Conservation (phyloP, 352 stramenopile species). For the Pseudoperonospora humuli region DNA sequence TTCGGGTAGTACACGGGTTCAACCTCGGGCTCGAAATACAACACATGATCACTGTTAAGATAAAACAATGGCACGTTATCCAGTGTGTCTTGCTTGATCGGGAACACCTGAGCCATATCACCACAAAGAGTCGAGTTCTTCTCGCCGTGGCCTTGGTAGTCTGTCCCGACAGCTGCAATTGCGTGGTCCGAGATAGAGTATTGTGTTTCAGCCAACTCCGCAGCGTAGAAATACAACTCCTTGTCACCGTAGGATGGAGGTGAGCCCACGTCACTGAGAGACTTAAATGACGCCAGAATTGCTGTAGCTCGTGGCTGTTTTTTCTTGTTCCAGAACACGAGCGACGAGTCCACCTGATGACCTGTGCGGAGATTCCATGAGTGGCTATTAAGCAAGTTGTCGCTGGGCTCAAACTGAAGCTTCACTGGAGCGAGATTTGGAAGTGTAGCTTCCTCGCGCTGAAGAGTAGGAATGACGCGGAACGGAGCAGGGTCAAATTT, state of each 20-base stretch:
- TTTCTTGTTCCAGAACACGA: conserved; percentile 39
- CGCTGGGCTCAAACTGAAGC: conserved; percentile 21
- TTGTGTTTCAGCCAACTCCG: conserved; percentile 34
- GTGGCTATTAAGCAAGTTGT: conserved; percentile 23
- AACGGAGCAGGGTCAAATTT: conserved; percentile 21
- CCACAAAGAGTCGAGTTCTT: conserved; percentile 38
- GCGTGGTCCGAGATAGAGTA: conserved; percentile 36
- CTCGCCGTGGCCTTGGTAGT: conserved; percentile 14
- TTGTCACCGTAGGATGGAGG: conserved; percentile 42
- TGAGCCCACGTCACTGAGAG: conserved; percentile 9
- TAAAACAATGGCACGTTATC: conserved; percentile 34
- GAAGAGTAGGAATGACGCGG: conserved; percentile 14
- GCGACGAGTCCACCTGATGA: conserved; percentile 38
- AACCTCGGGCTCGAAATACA: conserved; percentile 26
- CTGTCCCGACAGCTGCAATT: conserved; percentile 36
- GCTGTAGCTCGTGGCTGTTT: conserved; percentile 29
- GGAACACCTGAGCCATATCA: conserved; percentile 44
- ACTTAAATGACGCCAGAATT: conserved; percentile 30
- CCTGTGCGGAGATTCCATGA: conserved; percentile 28
- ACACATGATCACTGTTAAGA: conserved; percentile 51
- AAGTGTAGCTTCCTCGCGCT: conserved; percentile 10
- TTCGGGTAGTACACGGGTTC: conserved; percentile 36
- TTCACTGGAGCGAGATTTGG: conserved; percentile 9
- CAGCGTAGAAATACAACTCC: conserved; percentile 39
- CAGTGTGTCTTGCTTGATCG: conserved; percentile 19